These are phyloP conservation scores for Noccaea caerulescens DNA, from an alignment of 345 rosid genomes.

Conservation along the genomic window DNA sequence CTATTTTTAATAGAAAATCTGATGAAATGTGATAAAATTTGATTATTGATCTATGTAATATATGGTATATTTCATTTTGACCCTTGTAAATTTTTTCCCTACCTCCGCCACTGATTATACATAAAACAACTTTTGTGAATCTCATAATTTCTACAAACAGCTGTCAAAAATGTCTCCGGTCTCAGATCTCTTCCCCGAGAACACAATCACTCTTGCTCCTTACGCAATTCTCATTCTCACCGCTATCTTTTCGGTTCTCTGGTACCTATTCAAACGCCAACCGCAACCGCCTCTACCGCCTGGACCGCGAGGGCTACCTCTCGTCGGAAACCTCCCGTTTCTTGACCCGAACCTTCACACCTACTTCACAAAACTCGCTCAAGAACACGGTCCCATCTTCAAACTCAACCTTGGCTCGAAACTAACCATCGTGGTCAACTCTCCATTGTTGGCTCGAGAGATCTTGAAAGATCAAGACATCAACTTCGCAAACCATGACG, in stretches of 20 bases:
- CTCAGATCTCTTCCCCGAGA: constrained; percentile 10
- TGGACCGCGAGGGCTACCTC: constrained; percentile 55
- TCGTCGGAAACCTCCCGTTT: constrained; percentile 57
- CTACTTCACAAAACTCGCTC: constrained; percentile 45
- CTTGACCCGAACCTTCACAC: constrained; percentile 53
- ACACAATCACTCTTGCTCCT: not conserved
- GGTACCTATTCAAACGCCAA: constrained; percentile 9
- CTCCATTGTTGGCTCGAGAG: constrained; percentile 49
- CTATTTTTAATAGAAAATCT: too few species aligned
- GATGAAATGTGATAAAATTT: too few species aligned
- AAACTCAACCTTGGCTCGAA: constrained; percentile 52
- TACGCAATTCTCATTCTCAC: constrained; percentile 4
- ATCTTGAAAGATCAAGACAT: constrained; percentile 53
- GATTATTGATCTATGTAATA: too few species aligned
- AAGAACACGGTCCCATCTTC: constrained; percentile 49
- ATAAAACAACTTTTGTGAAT: not conserved
- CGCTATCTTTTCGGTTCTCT: not conserved
- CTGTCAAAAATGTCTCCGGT: constrained; percentile 1
- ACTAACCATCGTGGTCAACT: constrained; percentile 45
- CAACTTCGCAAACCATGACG: constrained; percentile 54
- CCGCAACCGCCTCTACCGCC: constrained; percentile 46
- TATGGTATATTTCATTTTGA: too few species aligned
- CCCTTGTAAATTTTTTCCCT: too few species aligned
- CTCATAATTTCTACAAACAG: constrained; percentile 4
- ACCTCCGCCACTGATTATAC: not conserved